Conservation (phyloP, 495 filamentous ascomycete species). For the Podospora bellae-mahoneyi region DNA sequence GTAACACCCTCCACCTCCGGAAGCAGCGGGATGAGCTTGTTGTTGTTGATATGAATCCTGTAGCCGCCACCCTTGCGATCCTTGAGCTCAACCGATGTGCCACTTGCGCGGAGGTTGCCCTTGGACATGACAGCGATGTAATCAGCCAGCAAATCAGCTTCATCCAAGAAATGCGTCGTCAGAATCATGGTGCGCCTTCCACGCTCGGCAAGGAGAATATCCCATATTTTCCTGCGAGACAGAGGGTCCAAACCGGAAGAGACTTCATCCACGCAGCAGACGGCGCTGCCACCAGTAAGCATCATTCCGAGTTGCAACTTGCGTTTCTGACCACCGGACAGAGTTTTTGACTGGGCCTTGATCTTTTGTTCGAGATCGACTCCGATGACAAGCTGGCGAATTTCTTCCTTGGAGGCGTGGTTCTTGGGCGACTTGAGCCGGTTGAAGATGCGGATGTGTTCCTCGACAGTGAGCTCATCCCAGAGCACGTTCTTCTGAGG, state of each 20-base stretch:
- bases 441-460: slow-evolving; percentile 79
- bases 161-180: slow-evolving; percentile 82
- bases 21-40: slow-evolving; percentile 39
- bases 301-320: slow-evolving; percentile 93
- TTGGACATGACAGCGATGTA: slow-evolving; percentile 75
- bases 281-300: slow-evolving; percentile 77
- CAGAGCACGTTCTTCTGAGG: slow-evolving; percentile 89
- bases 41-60: slow-evolving; percentile 63
- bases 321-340: slow-evolving; percentile 85
- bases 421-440: slow-evolving; percentile 60
- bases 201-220: slow-evolving; percentile 77
- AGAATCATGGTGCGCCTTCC: slow-evolving; percentile 74
- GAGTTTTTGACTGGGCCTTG: slow-evolving; percentile 60
- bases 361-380: slow-evolving; percentile 71
- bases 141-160: slow-evolving; percentile 72
- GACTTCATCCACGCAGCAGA: slow-evolving; percentile 89
- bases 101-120: slow-evolving; percentile 64
- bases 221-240: slow-evolving; percentile 80
- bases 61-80: slow-evolving; percentile 69
- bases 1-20: slow-evolving; percentile 54
- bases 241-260: slow-evolving; percentile 80
- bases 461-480: slow-evolving; percentile 75
- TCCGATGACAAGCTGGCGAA: slow-evolving; percentile 56
- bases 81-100: slow-evolving; percentile 76
- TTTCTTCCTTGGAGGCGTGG: slow-evolving; percentile 51